These are phyloP conservation scores for Cyanodermella asteris DNA, from an alignment of 2,329 filamentous ascomycete genomes.

Conservation along the genomic window DNA sequence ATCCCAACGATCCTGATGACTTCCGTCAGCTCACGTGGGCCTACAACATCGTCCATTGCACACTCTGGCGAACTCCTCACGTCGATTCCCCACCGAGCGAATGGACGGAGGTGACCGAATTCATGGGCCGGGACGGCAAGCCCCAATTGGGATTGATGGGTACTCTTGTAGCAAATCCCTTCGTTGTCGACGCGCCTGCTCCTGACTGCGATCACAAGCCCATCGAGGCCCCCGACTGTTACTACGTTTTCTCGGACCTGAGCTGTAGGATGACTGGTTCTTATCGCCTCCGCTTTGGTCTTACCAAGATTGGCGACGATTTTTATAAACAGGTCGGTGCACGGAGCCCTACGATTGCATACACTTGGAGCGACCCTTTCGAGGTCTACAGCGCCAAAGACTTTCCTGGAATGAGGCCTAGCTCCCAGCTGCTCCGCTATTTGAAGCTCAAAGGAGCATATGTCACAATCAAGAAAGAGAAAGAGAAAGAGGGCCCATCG, in stretches of 20 bases:
- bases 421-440: conserved; percentile 16
- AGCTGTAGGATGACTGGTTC: conserved; percentile 22
- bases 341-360: conserved; percentile 18
- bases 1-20: conserved; percentile 17
- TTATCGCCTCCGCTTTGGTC: conserved; percentile 22
- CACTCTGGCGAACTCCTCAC: conserved; percentile 16
- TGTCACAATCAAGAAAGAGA: conserved; percentile 19
- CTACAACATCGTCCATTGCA: conserved; percentile 20
- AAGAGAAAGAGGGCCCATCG: conserved; percentile 12
- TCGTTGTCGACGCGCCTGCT: conserved; percentile 8
- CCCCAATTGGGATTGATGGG: conserved; percentile 8
- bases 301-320: conserved; percentile 14
- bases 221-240: conserved; percentile 15
- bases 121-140: conserved; percentile 5
- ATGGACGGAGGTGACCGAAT: conserved; percentile 7
- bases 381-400: conserved; percentile 21
- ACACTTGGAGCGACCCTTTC: conserved; percentile 20
- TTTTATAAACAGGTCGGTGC: conserved; percentile 10
- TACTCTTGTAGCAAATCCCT: conserved; percentile 7
- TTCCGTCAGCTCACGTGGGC: conserved; percentile 16
- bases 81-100: conserved; percentile 1
- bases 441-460: conserved; percentile 20
- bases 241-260: conserved; percentile 26
- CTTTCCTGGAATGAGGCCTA: conserved; percentile 21
- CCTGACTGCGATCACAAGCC: conserved; percentile 5